phyloP scores from a whole-genome alignment of 441 rosid genomes.

The Theobroma grandiflorum region DNA sequence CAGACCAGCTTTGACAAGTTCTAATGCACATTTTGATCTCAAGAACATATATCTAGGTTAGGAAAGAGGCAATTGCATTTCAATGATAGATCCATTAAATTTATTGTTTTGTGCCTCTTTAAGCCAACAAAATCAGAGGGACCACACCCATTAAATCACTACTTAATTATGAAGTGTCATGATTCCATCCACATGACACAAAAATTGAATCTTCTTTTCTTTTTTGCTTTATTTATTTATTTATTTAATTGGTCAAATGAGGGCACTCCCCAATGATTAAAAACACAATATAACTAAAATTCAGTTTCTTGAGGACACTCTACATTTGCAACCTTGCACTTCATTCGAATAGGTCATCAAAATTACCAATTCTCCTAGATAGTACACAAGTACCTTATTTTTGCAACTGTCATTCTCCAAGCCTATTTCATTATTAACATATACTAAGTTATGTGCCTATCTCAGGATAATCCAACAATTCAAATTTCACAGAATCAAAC shows the following conservation, averaged over 20 bases:
- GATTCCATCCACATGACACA: slow-evolving; percentile 1
- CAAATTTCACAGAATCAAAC: slow-evolving; percentile 5
- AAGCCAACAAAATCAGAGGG: slow-evolving; percentile 2
- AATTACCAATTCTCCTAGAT: not conserved
- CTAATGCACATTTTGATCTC: not conserved
- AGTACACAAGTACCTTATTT: not conserved
- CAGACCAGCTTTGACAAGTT: not conserved
- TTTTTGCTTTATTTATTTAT: not conserved
- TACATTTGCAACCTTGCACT: not conserved
- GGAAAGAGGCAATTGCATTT: not conserved
- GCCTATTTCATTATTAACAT: not conserved
- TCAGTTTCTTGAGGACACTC: slow-evolving; percentile 1
- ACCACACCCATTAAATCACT: slow-evolving; percentile 1
- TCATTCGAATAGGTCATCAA: not conserved
- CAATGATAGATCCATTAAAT: not conserved
- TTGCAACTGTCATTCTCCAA: not conserved
- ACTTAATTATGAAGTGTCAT: not conserved
- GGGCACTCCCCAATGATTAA: not conserved
- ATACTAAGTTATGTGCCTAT: not conserved
- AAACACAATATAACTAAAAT: not conserved
- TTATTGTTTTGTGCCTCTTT: not conserved
- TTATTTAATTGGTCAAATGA: not conserved
- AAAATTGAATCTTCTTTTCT: not conserved
- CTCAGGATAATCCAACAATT: not conserved
- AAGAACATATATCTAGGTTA: not conserved